These are phyloP conservation scores for Vigna radiata DNA, from an alignment of 306 rosid genomes.

Conservation along the genomic window DNA sequence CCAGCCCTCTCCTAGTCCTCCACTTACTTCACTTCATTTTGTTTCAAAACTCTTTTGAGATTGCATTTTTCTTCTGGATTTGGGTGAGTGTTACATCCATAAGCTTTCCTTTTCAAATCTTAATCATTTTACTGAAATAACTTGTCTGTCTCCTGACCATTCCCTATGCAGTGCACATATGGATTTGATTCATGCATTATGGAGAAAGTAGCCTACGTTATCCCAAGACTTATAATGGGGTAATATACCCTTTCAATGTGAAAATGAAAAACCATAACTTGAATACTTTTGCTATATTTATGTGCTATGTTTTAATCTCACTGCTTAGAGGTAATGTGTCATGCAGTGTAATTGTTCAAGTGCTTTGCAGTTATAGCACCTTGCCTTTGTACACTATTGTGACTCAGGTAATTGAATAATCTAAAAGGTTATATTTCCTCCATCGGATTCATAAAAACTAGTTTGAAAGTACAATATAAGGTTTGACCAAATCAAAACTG, in stretches of 20 bases:
- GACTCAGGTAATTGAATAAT: conserved; percentile 67
- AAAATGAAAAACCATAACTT: conserved; percentile 7
- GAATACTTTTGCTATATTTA: not conserved
- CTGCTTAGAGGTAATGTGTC: conserved; percentile 16
- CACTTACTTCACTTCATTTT: conserved; percentile 85
- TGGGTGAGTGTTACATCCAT: conserved; percentile 57
- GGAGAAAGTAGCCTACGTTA: conserved; percentile 69
- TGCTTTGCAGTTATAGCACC: conserved; percentile 92
- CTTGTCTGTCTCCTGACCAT: not conserved
- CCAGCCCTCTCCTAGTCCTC: conserved; percentile 65
- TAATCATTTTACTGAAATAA: not conserved
- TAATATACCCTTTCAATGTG: conserved; percentile 44
- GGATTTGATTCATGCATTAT: conserved; percentile 87
- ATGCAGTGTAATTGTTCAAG: conserved; percentile 84
- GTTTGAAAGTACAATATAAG: not conserved
- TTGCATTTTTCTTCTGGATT: conserved; percentile 96
- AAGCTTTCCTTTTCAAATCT: conserved; percentile 31
- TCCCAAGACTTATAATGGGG: conserved; percentile 89
- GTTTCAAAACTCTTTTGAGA: conserved; percentile 92
- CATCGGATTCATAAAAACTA: conserved; percentile 5
- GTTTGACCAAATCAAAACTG: conserved; percentile 3
- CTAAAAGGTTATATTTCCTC: conserved; percentile 2
- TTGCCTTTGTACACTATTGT: conserved; percentile 80
- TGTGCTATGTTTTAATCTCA: conserved; percentile 37
- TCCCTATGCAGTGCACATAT: conserved; percentile 69